phyloP scores from a whole-genome alignment of 495 filamentous ascomycete species.

The Melanomma pulvis-pyrius region DNA sequence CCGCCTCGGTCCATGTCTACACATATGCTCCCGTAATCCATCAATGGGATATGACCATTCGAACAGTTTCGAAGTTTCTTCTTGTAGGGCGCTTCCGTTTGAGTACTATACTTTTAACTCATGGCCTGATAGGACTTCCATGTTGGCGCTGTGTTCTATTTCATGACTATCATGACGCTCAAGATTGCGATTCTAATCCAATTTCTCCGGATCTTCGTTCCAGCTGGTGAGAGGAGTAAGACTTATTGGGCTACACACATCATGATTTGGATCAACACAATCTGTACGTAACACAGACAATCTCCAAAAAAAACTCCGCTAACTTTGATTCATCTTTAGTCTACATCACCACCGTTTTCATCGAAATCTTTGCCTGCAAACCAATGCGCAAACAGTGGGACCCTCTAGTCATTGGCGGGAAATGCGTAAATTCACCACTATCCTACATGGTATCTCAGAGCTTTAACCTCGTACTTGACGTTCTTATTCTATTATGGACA shows the following conservation, averaged over 20 bases:
- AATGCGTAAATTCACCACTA: not conserved
- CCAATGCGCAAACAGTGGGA: constrained; percentile 11
- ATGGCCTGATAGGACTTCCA: not conserved
- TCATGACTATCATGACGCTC: constrained; percentile 2
- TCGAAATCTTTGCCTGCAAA: constrained; percentile 15
- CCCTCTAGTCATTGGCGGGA: not conserved
- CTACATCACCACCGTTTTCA: constrained; percentile 6
- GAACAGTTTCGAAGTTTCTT: not conserved
- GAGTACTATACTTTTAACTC: not conserved
- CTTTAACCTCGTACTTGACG: not conserved
- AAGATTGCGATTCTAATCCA: not conserved
- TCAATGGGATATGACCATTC: constrained; percentile 3
- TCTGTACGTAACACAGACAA: not conserved
- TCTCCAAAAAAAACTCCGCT: too few relatives aligned
- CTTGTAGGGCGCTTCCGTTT: not conserved
- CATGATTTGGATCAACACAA: not conserved
- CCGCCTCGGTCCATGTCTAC: not conserved
- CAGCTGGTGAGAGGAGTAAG: not conserved
- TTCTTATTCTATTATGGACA: constrained; percentile 1
- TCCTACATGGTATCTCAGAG: not conserved
- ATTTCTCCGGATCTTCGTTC: constrained; percentile 3
- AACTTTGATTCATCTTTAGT: not conserved
- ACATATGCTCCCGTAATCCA: not conserved
- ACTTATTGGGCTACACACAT: constrained; percentile 6
- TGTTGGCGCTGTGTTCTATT: not conserved